Conservation (phyloP, 2,329 filamentous ascomycete genomes). For the Aphanoascus verrucosus region DNA sequence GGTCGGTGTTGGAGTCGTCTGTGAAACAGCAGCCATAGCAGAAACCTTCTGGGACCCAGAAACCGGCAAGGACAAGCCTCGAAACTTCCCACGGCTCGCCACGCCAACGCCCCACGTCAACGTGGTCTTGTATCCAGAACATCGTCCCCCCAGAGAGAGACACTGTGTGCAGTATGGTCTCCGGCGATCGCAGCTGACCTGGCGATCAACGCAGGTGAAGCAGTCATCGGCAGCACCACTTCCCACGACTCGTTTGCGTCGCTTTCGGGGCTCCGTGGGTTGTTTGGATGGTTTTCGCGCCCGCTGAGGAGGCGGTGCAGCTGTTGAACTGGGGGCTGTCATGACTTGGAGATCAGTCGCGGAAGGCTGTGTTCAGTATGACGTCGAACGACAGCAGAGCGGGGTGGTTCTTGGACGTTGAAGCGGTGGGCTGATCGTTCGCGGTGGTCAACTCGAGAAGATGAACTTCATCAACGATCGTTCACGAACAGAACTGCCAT, state of each 20-base stretch:
- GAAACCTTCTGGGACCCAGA: slow-evolving; percentile 37
- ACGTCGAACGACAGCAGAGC: no score
- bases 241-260: slow-evolving; percentile 76
- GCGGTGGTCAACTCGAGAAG: no score
- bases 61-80: slow-evolving; percentile 67
- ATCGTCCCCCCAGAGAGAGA: slow-evolving; percentile 81
- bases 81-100: slow-evolving; percentile 86
- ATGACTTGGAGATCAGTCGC: no score
- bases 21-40: slow-evolving; percentile 18
- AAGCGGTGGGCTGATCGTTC: no score
- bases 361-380: no score
- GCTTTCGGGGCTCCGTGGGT: slow-evolving; percentile 43
- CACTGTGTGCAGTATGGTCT: slow-evolving; percentile 93
- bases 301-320: neutral
- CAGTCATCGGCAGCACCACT: slow-evolving; percentile 90
- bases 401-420: no score
- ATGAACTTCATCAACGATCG: no score
- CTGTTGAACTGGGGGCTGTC: neutral
- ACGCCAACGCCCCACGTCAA: slow-evolving; percentile 95
- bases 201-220: slow-evolving; percentile 80
- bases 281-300: slow-evolving; percentile 2
- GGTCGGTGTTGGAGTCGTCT: slow-evolving; percentile 6
- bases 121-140: slow-evolving; percentile 91
- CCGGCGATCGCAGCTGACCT: slow-evolving; percentile 76
- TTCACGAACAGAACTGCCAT: no score